Conservation (phyloP, 148 eudicot genomes). For the Rhododendron vialii region DNA sequence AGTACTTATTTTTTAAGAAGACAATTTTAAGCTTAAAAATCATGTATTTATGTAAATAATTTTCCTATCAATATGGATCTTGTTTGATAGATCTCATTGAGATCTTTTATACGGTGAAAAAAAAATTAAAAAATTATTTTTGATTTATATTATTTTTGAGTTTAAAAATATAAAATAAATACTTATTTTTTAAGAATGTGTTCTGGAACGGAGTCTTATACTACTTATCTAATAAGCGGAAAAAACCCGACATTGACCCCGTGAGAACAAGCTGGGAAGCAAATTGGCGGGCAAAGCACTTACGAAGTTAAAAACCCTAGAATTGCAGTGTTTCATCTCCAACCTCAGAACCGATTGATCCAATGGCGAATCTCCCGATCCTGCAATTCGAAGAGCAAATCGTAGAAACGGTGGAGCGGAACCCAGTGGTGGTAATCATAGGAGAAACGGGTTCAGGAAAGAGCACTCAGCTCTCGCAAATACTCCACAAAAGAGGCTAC, state of each 20-base stretch:
- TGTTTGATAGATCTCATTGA: too few relatives aligned
- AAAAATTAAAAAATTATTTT: too few relatives aligned
- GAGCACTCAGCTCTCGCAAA: conserved; percentile 92
- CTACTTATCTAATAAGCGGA: neutral
- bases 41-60: too few relatives aligned
- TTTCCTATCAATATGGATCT: too few relatives aligned
- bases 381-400: conserved; percentile 80
- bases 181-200: too few relatives aligned
- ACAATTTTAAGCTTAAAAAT: too few relatives aligned
- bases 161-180: too few relatives aligned
- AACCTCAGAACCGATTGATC: neutral
- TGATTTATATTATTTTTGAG: too few relatives aligned
- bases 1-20: too few relatives aligned
- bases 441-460: conserved; percentile 98
- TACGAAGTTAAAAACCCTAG: neutral
- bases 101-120: too few relatives aligned
- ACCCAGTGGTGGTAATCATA: conserved; percentile 64
- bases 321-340: neutral
- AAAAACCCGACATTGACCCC: neutral
- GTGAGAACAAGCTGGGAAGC: neutral
- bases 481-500: conserved; percentile 59
- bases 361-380: conserved; percentile 76
- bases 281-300: neutral
- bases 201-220: too few relatives aligned
- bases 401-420: conserved; percentile 54